Conservation (phyloP, 768 basidiomycete genomes). For the Lactarius pseudohatsudake region DNA sequence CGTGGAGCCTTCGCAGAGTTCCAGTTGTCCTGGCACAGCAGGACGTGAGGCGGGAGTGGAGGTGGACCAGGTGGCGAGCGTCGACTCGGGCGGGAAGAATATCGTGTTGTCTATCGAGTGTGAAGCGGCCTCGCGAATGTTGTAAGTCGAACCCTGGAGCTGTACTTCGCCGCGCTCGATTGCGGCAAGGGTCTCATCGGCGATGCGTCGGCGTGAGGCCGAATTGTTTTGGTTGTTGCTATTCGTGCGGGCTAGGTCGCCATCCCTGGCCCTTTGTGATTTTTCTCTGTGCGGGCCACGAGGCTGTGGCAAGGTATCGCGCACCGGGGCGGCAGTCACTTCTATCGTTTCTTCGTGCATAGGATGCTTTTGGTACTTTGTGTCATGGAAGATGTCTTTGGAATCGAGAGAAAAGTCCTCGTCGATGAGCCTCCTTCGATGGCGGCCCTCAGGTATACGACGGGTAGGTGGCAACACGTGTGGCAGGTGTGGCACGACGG, state of each 20-base stretch:
- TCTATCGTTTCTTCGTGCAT: slow-evolving; percentile 14
- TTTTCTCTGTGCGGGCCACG: slow-evolving; percentile 15
- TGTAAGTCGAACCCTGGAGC: slow-evolving; percentile 34
- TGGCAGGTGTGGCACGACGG: slow-evolving; percentile 15
- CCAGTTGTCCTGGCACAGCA: slow-evolving; percentile 36
- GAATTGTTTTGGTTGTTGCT: not conserved
- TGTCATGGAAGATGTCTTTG: slow-evolving; percentile 7
- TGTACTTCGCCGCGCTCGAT: slow-evolving; percentile 48
- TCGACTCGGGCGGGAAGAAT: slow-evolving; percentile 52
- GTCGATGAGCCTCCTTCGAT: slow-evolving; percentile 25
- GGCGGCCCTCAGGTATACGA: slow-evolving; percentile 8
- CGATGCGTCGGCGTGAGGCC: slow-evolving; percentile 38
- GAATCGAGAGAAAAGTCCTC: slow-evolving; percentile 7
- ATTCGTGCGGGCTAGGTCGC: not conserved
- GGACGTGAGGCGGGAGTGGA: slow-evolving; percentile 19
- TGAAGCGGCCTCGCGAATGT: slow-evolving; percentile 38
- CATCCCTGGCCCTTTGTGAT: not conserved
- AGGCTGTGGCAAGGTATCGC: slow-evolving; percentile 9
- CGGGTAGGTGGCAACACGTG: slow-evolving; percentile 13
- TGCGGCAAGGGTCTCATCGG: slow-evolving; percentile 49
- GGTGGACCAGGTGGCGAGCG: slow-evolving; percentile 48
- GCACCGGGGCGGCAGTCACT: not conserved
- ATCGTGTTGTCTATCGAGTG: slow-evolving; percentile 45
- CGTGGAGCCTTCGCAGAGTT: slow-evolving; percentile 61
- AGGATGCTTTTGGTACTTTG: slow-evolving; percentile 9